Percentiles rank a stretch among this genome's conserved stretches.
Conservation (phyloP, 225 moss, liverwort and hornwort species). For the Asterella californica region DNA sequence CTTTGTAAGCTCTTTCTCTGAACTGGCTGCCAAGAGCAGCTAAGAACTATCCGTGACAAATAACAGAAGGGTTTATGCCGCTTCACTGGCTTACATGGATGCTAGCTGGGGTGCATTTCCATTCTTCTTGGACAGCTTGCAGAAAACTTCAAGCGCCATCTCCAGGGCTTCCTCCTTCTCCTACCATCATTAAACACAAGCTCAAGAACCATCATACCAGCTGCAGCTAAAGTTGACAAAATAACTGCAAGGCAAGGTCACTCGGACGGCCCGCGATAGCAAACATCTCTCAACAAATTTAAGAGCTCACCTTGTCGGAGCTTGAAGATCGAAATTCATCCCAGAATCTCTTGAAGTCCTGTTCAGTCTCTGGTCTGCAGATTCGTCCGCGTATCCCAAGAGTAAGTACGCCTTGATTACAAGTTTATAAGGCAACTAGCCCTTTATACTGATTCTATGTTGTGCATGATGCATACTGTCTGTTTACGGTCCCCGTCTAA, state of each 20-base stretch:
- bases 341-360: constrained; percentile 91
- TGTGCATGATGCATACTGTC: not conserved
- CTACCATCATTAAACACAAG: constrained; percentile 27
- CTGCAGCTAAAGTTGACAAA: not conserved
- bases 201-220: not conserved
- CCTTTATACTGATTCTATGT: not conserved
- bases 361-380: constrained; percentile 67
- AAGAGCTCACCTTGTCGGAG: constrained; percentile 54
- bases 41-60: too few relatives aligned
- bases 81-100: constrained; percentile 51
- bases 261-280: not conserved
- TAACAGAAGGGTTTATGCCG: not conserved
- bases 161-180: constrained; percentile 95
- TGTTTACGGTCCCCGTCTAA: not conserved
- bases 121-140: constrained; percentile 75
- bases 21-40: not conserved
- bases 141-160: constrained; percentile 74
- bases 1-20: not conserved
- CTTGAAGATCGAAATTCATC: constrained; percentile 77
- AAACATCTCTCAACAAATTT: not conserved
- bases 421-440: too few relatives aligned
- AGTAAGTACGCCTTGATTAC: too few relatives aligned
- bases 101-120: constrained; percentile 71
- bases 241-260: not conserved
- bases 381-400: not conserved